These are phyloP conservation scores for Cicer arietinum DNA, from an alignment of 306 rosid genomes.

Conservation along the genomic window DNA sequence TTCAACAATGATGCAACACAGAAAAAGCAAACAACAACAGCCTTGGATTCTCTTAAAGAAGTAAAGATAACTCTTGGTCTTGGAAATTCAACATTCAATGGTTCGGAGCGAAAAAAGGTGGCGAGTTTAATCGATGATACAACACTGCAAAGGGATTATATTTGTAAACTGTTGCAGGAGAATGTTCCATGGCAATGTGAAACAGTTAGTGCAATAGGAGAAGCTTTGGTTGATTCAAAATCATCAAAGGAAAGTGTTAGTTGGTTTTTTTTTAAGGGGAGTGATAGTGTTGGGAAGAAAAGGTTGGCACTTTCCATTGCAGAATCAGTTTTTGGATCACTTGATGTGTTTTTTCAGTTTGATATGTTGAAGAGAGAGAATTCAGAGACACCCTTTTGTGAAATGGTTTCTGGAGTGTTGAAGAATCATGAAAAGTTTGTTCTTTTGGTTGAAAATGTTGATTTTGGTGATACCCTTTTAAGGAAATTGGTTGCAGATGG, in stretches of 20 bases:
- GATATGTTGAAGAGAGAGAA: constrained; percentile 51
- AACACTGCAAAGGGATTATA: constrained; percentile 56
- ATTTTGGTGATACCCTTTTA: constrained; percentile 71
- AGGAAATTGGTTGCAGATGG: constrained; percentile 65
- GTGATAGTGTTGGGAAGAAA: constrained; percentile 73
- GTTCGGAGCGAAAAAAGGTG: constrained; percentile 48
- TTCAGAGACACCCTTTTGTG: constrained; percentile 44
- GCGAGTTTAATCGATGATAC: constrained; percentile 50
- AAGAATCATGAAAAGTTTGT: constrained; percentile 62
- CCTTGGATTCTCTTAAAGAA: constrained; percentile 66
- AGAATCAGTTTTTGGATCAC: constrained; percentile 77
- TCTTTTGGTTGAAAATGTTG: constrained; percentile 68
- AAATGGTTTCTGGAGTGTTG: constrained; percentile 57
- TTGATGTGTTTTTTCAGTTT: constrained; percentile 57
- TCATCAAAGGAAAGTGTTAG: constrained; percentile 51
- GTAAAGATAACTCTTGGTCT: constrained; percentile 82
- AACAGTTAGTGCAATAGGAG: constrained; percentile 70
- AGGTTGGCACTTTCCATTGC: constrained; percentile 76
- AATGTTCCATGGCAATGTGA: constrained; percentile 97
- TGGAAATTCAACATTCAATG: constrained; percentile 68
- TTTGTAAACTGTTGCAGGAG: constrained; percentile 76
- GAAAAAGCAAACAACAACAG: constrained; percentile 44
- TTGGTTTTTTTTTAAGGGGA: constrained; percentile 83
- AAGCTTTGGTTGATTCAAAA: constrained; percentile 63
- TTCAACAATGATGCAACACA: constrained; percentile 53